Conservation (phyloP, 768 basidiomycete species). For the Lentinus brumalis region DNA sequence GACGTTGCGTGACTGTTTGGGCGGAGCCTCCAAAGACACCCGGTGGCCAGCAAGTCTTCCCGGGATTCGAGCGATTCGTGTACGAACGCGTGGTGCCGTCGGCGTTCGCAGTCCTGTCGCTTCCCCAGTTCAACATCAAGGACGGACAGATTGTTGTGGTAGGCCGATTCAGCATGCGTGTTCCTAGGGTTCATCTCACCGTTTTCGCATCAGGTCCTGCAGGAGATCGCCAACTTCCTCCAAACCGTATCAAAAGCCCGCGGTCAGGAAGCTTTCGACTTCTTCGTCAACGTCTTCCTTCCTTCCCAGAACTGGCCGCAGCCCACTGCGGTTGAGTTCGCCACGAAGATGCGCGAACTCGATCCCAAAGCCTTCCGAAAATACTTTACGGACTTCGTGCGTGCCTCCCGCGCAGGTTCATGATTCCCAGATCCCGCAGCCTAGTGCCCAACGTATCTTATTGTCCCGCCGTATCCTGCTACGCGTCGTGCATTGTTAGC, state of each 20-base stretch:
- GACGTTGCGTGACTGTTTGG: conserved; percentile 67
- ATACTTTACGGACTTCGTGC: conserved; percentile 85
- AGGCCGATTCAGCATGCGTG: conserved; percentile 29
- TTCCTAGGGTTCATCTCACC: background rate
- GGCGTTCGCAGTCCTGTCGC: conserved; percentile 79
- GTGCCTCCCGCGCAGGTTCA: conserved; percentile 62
- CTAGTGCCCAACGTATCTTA: conserved; percentile 6
- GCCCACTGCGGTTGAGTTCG: conserved; percentile 75
- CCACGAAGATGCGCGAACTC: conserved; percentile 69
- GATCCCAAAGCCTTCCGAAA: conserved; percentile 80
- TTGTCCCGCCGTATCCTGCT: conserved; percentile 1
- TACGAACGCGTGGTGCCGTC: conserved; percentile 84
- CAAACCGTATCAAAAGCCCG: conserved; percentile 77
- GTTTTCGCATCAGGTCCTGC: conserved; percentile 61
- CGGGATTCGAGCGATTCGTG: conserved; percentile 90
- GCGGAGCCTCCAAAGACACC: conserved; percentile 49
- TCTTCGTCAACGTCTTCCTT: conserved; percentile 76
- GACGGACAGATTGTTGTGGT: conserved; percentile 88
- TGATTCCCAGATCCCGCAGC: conserved; percentile 33
- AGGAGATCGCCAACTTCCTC: conserved; percentile 86
- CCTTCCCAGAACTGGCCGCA: conserved; percentile 89
- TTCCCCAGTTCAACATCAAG: conserved; percentile 81
- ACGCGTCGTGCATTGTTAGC: conserved; percentile 5
- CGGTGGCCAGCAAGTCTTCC: conserved; percentile 36
- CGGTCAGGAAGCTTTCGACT: conserved; percentile 81